phyloP scores from a whole-genome alignment of 768 basidiomycete genomes.

The Dacryopinax primogenitus region DNA sequence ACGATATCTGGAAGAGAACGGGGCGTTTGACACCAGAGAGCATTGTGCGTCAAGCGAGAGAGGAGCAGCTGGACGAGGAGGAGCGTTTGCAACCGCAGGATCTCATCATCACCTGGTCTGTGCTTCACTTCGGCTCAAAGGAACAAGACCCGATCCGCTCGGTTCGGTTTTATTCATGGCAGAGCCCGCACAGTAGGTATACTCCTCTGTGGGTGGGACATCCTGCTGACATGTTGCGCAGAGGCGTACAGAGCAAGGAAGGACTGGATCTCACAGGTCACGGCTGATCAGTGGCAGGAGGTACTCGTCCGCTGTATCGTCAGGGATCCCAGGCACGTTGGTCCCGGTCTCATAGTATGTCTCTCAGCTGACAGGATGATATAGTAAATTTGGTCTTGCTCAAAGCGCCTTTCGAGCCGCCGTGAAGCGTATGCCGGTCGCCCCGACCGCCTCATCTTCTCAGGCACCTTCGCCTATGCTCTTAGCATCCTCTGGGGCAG shows the following conservation, averaged over 20 bases:
- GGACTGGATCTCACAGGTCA: constrained; percentile 44
- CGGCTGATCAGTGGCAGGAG: constrained; percentile 56
- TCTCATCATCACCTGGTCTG: constrained; percentile 49
- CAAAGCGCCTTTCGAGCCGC: constrained; percentile 53
- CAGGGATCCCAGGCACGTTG: constrained; percentile 37
- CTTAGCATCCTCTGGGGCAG: neutral
- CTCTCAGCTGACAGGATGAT: neutral
- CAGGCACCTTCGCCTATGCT: neutral
- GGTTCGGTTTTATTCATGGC: constrained; percentile 64
- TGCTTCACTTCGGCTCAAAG: constrained; percentile 69
- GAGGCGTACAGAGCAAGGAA: constrained; percentile 31
- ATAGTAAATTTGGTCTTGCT: constrained; percentile 45
- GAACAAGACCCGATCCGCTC: constrained; percentile 53
- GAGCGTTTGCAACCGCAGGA: constrained; percentile 23
- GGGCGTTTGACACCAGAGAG: constrained; percentile 27
- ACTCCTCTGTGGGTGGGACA: neutral
- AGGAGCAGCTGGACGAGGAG: constrained; percentile 18
- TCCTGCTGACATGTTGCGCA: constrained; percentile 21
- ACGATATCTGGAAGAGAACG: constrained; percentile 16
- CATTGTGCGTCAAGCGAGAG: constrained; percentile 36
- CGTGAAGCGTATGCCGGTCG: constrained; percentile 19
- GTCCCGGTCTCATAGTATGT: neutral
- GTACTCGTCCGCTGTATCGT: constrained; percentile 57
- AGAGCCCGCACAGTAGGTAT: constrained; percentile 42
- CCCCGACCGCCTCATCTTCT: neutral